Evolutionary conservation across 1,284 basidiomycete genomes (phyloP), one percentile per base, ranked within the genome.

Genomic region (Fomitiporia mediterranea): DNA sequence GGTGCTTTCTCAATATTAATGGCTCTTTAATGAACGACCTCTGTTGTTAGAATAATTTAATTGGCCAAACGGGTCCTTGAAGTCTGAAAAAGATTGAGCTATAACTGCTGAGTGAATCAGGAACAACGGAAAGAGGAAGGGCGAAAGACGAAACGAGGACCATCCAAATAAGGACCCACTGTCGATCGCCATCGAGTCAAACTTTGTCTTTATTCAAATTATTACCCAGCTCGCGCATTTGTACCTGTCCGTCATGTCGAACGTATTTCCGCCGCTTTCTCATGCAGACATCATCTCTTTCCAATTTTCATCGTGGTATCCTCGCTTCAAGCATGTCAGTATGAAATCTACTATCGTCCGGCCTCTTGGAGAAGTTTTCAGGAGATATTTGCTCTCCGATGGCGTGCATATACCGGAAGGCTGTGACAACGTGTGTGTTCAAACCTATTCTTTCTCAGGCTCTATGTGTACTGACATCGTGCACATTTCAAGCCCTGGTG

Each of bases 231-330:
- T n/a, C n/a, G n/a, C n/a, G n/a, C n/a, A 23, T 43, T 23, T 4
- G 6, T 28, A 4, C 2, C 6, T 28, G 5, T 23, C 23, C 9
- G 30, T 32, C 2, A 23, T 15, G 27, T 15, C n/a, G 17, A 43
- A 38, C 9, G 63, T 78, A 27, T 86, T 88, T 65, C 86, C 87
- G 3, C 53, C 62, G 0, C 69, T 83, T 40, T 75, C 77, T 0
- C 68, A 68, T 7, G 65, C 72, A 13, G 77, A 86, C 66, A 74
- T 93, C 54, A 76, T 91, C 50, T 75, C 83, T 1, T 91, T 91
- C 64, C 89, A 93, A 60, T 93, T 94, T 65, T 93, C 91, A 2
- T 79, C 82, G 2, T 98, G 95, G 95, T 94, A 94, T 66, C 83
- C 89, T 1, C 69, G 68, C 4, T 95, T 94, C 68, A 75, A 83